phyloP scores from a whole-genome alignment of 1,284 basidiomycete species.

The Testicularia cyperi region DNA sequence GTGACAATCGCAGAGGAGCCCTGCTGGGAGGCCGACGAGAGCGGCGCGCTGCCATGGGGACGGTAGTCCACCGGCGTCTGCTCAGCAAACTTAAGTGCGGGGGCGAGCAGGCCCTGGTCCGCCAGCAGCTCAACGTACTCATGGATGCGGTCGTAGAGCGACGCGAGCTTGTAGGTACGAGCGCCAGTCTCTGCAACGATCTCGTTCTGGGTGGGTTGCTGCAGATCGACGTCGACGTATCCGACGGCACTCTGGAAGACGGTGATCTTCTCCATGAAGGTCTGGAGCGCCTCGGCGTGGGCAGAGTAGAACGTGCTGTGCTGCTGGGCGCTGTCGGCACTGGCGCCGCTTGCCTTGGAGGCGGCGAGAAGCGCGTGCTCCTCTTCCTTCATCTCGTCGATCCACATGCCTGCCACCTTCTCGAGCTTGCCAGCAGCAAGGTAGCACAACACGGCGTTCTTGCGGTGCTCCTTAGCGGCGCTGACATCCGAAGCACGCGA shows the following conservation, averaged over 20 bases:
- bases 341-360: slow-evolving; percentile 9
- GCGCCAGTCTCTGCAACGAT: slow-evolving; percentile 64
- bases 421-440: slow-evolving; percentile 87
- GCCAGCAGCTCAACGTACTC: slow-evolving; percentile 93
- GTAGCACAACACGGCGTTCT: slow-evolving; percentile 83
- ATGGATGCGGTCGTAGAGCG: slow-evolving; percentile 87
- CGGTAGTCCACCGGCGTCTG: slow-evolving; percentile 79
- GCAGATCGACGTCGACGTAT: slow-evolving; percentile 80
- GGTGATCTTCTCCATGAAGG: slow-evolving; percentile 94
- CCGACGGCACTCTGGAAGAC: slow-evolving; percentile 87
- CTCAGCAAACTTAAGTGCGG: slow-evolving; percentile 78
- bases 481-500: slow-evolving; percentile 18
- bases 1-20: slow-evolving; percentile 1
- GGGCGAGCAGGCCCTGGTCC: slow-evolving; percentile 80
- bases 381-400: slow-evolving; percentile 85
- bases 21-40: slow-evolving; percentile 12
- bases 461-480: slow-evolving; percentile 69
- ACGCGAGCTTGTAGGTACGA: slow-evolving; percentile 78
- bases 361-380: slow-evolving; percentile 64
- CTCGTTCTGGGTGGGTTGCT: slow-evolving; percentile 62
- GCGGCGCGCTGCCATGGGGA: slow-evolving; percentile 15
- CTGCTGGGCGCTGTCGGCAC: too few relatives aligned
- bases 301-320: slow-evolving; percentile 68
- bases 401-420: slow-evolving; percentile 87
- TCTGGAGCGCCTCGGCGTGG: slow-evolving; percentile 84